These are phyloP conservation scores for Paraphaeosphaeria minitans DNA, from an alignment of 2,329 filamentous ascomycete species.

Conservation along the genomic window DNA sequence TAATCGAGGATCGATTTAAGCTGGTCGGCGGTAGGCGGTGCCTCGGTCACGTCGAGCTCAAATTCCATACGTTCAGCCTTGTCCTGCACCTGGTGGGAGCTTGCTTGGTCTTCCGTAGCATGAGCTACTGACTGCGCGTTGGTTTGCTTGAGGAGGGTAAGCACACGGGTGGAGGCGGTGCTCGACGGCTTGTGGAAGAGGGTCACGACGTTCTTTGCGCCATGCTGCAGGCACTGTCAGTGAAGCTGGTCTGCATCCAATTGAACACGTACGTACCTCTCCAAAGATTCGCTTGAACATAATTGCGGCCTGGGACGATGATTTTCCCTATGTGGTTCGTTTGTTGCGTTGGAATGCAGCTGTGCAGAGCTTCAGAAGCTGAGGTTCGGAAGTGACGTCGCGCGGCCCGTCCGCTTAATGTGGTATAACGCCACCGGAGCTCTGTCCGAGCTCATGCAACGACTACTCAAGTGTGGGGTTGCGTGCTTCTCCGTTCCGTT, in stretches of 20 bases:
- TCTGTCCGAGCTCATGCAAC: not conserved
- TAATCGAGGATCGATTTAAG: conserved; percentile 84
- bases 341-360: not conserved
- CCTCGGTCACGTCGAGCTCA: conserved; percentile 83
- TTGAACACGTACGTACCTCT: conserved; percentile 7
- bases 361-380: conserved; percentile 3
- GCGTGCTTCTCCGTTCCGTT: not conserved
- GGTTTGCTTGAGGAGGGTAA: conserved; percentile 78
- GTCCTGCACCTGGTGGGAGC: conserved; percentile 66
- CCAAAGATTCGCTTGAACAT: conserved; percentile 16
- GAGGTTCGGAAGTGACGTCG: conserved; percentile 6
- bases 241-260: conserved; percentile 51
- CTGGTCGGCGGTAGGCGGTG: conserved; percentile 79
- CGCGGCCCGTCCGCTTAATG: not conserved
- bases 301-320: not conserved
- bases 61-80: conserved; percentile 71
- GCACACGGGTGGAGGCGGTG: conserved; percentile 73
- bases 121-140: conserved; percentile 70
- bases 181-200: conserved; percentile 88
- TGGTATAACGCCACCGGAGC: not conserved
- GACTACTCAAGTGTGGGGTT: not conserved
- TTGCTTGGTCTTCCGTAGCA: conserved; percentile 76
- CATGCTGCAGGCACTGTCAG: conserved; percentile 44
- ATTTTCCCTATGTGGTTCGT: not conserved
- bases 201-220: conserved; percentile 78